Evolutionary conservation across 108 stramenopile genomes (phyloP), one percentile per base, ranked within the genome.

Genomic region (Skeletonema menzelii): DNA sequence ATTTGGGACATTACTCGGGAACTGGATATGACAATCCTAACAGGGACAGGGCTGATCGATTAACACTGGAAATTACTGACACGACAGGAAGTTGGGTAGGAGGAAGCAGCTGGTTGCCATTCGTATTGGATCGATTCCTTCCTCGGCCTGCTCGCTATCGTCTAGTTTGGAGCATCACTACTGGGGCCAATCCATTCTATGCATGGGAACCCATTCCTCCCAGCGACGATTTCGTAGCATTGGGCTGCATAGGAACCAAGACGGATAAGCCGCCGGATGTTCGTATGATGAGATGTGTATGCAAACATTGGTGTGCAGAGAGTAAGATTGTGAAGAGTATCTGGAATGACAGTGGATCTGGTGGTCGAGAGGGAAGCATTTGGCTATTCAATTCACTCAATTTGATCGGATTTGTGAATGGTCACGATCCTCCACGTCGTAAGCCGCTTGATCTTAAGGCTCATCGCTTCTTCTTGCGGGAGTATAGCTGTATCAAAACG

Each of bases 191-290:
- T 44, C 94, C 90, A 19, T 93, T 99, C 62, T 98, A 95, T 74
- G 93, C 92, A 4, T 99, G 98, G 98, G 94, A 97, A 69, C 95
- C 98, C 5, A 90, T 98, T 3, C 97, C 98, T 28, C 98, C 98
- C 3, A 92, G 95, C 57, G 95, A 96, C 27, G 90, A 89, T 60
- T 99, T 98, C 80, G 96, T 97, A 3, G 96, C 97, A 5, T 79
- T 99, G 35, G 98, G 98, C 27, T 98, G 97, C 75, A 77, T 97
- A 27, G 93, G 91, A 11, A 97, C 93, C n/a, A 97, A 90, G 56
- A 89, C 80, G 20, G 96, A 97, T 46, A 91, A 91, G 56, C 92
- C 95, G 5, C 98, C 98, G 13, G 82, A 87, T 63, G 87, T 91
- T 35, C 90, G 86, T 17, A 82, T 77, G 71, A 93, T 99, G 84